Conservation (phyloP, 1,284 basidiomycete species). For the Golubevia pallescens region DNA sequence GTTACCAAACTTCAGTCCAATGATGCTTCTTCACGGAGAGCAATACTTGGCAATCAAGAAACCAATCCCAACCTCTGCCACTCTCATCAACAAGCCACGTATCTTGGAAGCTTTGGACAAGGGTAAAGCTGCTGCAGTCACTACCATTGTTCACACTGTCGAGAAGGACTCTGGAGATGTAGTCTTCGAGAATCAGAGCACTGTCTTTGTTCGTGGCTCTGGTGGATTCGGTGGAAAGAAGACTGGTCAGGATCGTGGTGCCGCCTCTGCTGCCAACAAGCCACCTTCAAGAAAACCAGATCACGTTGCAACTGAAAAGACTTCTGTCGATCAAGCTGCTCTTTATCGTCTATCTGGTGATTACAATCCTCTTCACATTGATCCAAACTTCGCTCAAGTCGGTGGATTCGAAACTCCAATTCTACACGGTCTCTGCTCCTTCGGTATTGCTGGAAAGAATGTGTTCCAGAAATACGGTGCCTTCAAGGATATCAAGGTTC, state of each 20-base stretch:
- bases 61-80: conserved; percentile 83
- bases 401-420: conserved; percentile 90
- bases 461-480: conserved; percentile 83
- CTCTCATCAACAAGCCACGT: conserved; percentile 77
- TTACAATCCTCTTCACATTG: conserved; percentile 89
- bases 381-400: conserved; percentile 88
- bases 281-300: conserved; percentile 70
- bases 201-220: conserved; percentile 88
- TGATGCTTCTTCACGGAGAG: conserved; percentile 96
- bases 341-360: conserved; percentile 89
- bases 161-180: conserved; percentile 79
- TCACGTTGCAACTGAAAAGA: conserved; percentile 55
- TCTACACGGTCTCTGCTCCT: conserved; percentile 79
- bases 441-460: conserved; percentile 95
- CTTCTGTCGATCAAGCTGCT: conserved; percentile 72
- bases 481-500: conserved; percentile 93
- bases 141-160: conserved; percentile 77
- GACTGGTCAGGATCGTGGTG: conserved; percentile 82
- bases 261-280: conserved; percentile 82
- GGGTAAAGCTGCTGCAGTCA: conserved; percentile 89
- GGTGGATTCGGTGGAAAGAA: conserved; percentile 96
- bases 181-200: conserved; percentile 91
- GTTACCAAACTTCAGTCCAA: conserved; percentile 94
- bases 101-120: conserved; percentile 77
- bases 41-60: conserved; percentile 89